Percentiles rank a stretch among this genome's conserved stretches.
These are phyloP conservation scores for Spatholobus suberectus DNA, from an alignment of 306 rosid species.

Conservation along the genomic window DNA sequence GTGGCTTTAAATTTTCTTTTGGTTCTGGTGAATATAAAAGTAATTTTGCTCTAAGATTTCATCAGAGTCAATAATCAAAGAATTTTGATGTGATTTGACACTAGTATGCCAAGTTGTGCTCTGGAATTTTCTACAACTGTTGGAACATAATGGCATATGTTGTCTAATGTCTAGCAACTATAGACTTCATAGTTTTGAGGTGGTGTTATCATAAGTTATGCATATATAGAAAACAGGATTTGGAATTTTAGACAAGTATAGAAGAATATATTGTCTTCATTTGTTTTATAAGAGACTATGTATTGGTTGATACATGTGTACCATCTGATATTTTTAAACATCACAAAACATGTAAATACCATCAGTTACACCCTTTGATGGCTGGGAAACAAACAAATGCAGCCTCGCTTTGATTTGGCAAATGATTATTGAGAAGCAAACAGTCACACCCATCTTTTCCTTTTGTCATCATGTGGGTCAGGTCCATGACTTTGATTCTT, in stretches of 20 bases:
- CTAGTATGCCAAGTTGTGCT: neutral
- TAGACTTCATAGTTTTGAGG: conserved; percentile 13
- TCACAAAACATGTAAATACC: neutral
- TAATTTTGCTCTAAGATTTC: neutral
- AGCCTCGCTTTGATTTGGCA: conserved; percentile 16
- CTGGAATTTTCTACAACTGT: conserved; percentile 7
- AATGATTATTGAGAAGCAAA: conserved; percentile 14
- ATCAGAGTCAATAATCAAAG: neutral
- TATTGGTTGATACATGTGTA: neutral
- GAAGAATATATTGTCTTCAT: neutral
- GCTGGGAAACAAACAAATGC: conserved; percentile 30
- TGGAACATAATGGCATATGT: neutral
- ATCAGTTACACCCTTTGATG: neutral
- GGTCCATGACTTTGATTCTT: neutral
- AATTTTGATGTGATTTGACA: conserved; percentile 13
- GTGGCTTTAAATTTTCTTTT: neutral
- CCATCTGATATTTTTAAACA: neutral
- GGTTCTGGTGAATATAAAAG: neutral
- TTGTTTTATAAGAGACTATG: neutral
- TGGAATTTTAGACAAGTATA: neutral
- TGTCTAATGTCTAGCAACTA: neutral
- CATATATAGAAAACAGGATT: conserved; percentile 15
- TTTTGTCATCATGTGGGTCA: conserved; percentile 5
- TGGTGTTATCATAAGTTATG: neutral
- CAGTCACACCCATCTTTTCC: neutral